These are phyloP conservation scores for Rhypophila decipiens DNA, from an alignment of 495 filamentous ascomycete species.

Conservation along the genomic window DNA sequence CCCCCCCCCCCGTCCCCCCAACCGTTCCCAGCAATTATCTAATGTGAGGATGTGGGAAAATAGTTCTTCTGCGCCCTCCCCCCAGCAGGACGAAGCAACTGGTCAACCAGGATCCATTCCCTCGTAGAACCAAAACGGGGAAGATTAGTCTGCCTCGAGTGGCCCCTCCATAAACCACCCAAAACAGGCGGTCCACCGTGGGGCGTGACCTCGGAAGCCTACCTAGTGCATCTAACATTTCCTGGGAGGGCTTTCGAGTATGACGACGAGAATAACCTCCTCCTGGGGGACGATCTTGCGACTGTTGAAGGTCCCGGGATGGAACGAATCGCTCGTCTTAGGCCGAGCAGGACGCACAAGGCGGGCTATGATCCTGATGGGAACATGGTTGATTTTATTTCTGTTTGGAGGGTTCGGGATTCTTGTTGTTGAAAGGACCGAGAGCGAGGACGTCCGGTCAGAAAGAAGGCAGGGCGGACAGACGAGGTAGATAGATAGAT, in stretches of 20 bases:
- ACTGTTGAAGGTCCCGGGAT: conserved; percentile 41
- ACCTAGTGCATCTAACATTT: conserved; percentile 57
- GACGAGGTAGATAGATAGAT: too few relatives aligned
- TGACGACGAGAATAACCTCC: conserved; percentile 48
- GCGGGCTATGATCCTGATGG: conserved; percentile 42
- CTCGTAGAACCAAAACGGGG: conserved; percentile 58
- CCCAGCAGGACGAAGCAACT: conserved; percentile 56
- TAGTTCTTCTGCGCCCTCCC: conserved; percentile 80
- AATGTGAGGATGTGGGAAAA: background rate
- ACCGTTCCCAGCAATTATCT: background rate
- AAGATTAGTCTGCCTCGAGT: conserved; percentile 72
- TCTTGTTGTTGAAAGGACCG: too few relatives aligned
- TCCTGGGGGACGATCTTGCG: conserved; percentile 28
- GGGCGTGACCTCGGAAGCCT: conserved; percentile 54
- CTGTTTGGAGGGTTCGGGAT: conserved; percentile 47
- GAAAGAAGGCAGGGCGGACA: too few relatives aligned
- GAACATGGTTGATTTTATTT: conserved; percentile 54
- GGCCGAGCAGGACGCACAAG: conserved; percentile 63
- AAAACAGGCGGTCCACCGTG: conserved; percentile 64
- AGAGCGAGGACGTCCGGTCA: too few relatives aligned
- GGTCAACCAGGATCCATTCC: conserved; percentile 60
- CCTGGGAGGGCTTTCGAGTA: conserved; percentile 63
- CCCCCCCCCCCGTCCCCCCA: too few relatives aligned
- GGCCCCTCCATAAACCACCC: conserved; percentile 63
- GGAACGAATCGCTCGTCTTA: conserved; percentile 55